Base-by-base conservation (phyloP, 306 rosid genomes). In the Acmispon strigosus region DNA sequence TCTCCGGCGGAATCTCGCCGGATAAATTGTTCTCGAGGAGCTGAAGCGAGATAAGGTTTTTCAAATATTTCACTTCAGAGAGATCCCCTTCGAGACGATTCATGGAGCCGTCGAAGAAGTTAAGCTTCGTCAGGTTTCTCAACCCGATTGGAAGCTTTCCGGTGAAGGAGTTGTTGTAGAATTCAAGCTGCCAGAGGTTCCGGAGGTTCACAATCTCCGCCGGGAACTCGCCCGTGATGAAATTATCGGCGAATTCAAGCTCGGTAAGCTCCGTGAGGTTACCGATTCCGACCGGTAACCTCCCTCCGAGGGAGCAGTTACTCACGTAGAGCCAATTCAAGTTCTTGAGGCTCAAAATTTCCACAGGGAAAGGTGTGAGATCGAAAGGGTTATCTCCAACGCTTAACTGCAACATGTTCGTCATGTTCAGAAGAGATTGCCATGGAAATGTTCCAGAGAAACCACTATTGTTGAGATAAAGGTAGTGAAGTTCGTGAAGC, bases 401-500 rank as follows among this genome's bases (percentile, higher is more conserved):
- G 69, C 96, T 94, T 27, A 94, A 70, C 64, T 11, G 83, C 62
- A 87, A 42, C 1, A 94, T 49, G 13, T 72, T 84, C 36, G 78
- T 53, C 84, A 87, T 78, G 63, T 77, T 87, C 5, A 14, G 12
- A 2, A 94, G 78, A 0, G 96, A 84, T 39, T 78, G 76, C 99
- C 96, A 89, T 2, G 97, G 96, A 18, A 94, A 94, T 39, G 69
- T 73, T 2, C 96, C 96, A 0, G 97, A 84, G 62, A 91, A 62
- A 0, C 91, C 85, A 70, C 92, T 91, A 2, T 2, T 24, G 64
- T 94, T 91, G 45, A 94, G 9, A 44, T 75, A 67, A 10, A 94
- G 73, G 49, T 76, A 80, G 70, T 87, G 69, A 19, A 94, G 77
- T 2, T 75, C n/a, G 10, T 22, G 66, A 36, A 91, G 53, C 0